Percentiles rank a stretch among this genome's conserved stretches.
These are phyloP conservation scores for Dysphania ambrosioides DNA, from an alignment of 148 eudicot species.

Conservation along the genomic window DNA sequence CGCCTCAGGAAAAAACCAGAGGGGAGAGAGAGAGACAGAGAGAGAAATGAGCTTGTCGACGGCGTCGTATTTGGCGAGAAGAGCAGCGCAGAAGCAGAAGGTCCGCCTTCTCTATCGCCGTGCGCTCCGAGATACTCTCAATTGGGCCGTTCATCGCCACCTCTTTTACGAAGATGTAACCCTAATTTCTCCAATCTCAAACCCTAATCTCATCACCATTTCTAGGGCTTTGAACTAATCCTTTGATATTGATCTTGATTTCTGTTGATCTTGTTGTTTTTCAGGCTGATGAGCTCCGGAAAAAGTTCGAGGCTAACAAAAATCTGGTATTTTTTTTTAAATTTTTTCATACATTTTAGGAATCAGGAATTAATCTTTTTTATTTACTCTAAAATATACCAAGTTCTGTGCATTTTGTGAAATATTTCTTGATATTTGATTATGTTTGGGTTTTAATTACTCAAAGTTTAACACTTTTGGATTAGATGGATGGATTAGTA, in stretches of 20 bases:
- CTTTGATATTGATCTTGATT: neutral
- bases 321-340: slow-evolving; percentile 46
- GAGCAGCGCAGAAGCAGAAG: slow-evolving; percentile 84
- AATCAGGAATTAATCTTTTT: neutral
- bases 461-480: neutral
- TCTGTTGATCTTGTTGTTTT: slow-evolving; percentile 16
- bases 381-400: too few species aligned
- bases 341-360: neutral
- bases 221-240: slow-evolving; percentile 33
- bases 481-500: too few species aligned
- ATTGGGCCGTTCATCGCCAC: slow-evolving; percentile 99
- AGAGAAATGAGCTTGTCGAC: slow-evolving; percentile 53
- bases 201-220: slow-evolving; percentile 18
- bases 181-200: too few species aligned
- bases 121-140: slow-evolving; percentile 82
- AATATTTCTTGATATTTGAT: too few species aligned
- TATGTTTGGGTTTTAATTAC: too few species aligned
- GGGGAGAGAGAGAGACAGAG: too few species aligned
- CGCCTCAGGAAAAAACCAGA: slow-evolving; percentile 6
- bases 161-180: slow-evolving; percentile 84
- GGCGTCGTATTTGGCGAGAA: slow-evolving; percentile 65
- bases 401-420: too few species aligned
- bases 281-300: slow-evolving; percentile 83
- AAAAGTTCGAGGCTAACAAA: slow-evolving; percentile 76
- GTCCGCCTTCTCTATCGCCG: slow-evolving; percentile 75